Conservation (phyloP, 2,329 filamentous ascomycete species). For the Cytospora piceicola region DNA sequence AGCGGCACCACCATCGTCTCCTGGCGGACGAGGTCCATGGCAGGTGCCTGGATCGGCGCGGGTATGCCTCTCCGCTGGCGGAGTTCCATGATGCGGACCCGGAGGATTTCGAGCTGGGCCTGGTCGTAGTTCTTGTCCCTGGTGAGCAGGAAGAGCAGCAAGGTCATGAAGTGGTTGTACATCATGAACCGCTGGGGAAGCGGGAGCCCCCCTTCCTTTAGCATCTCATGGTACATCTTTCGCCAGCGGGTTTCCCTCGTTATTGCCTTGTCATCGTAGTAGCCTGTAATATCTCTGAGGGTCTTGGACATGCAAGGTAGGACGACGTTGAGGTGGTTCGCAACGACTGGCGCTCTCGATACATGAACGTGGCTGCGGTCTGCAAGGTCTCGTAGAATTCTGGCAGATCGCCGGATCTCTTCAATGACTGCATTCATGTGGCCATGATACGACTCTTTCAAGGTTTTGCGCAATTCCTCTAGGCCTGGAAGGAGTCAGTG, state of each 20-base stretch:
- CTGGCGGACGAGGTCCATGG: constrained; percentile 2
- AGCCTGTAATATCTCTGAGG: constrained; percentile 55
- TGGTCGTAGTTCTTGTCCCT: constrained; percentile 59
- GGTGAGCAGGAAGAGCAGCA: constrained; percentile 54
- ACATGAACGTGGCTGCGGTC: constrained; percentile 58
- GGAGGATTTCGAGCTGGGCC: constrained; percentile 55
- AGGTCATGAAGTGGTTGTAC: constrained; percentile 58
- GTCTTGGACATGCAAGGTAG: constrained; percentile 59
- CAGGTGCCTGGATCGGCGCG: constrained; percentile 14
- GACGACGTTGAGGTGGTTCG: constrained; percentile 60
- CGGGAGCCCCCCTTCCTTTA: constrained; percentile 54
- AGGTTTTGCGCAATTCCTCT: constrained; percentile 50
- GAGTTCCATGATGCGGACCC: constrained; percentile 54
- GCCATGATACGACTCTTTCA: constrained; percentile 50
- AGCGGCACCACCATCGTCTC: constrained; percentile 28
- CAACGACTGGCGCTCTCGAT: constrained; percentile 52
- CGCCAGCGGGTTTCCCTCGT: constrained; percentile 58
- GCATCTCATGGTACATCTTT: constrained; percentile 61
- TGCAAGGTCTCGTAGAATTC: constrained; percentile 57
- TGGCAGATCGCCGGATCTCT: constrained; percentile 49
- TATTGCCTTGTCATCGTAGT: constrained; percentile 55
- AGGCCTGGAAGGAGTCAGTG: constrained; percentile 41
- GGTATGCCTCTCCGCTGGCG: constrained; percentile 56
- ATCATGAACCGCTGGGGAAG: constrained; percentile 58
- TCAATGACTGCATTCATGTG: constrained; percentile 53